Percentiles rank a stretch among this genome's conserved stretches.
Evolutionary conservation across 2,329 filamentous ascomycete species (phyloP).

Genomic region (Aspergillus felis): DNA sequence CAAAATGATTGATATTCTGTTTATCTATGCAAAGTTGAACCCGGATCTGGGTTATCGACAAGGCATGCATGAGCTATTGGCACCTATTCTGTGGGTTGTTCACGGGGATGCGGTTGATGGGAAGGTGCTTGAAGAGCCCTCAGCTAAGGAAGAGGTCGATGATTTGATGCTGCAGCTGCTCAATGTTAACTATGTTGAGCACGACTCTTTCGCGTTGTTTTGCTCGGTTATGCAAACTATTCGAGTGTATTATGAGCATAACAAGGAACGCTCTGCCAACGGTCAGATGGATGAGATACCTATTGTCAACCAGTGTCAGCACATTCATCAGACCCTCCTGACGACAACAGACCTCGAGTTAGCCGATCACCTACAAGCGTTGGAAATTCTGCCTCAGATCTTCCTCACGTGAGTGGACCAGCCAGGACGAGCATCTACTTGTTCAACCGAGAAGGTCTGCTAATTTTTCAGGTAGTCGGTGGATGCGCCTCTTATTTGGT

Average conservation of each 20-base stretch:
- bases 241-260: conserved; percentile 80
- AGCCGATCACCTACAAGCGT: conserved; percentile 70
- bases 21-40: conserved; percentile 91
- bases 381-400: conserved; percentile 93
- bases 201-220: conserved; percentile 86
- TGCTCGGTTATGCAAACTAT: conserved; percentile 82
- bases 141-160: conserved; percentile 39
- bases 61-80: conserved; percentile 95
- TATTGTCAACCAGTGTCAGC: conserved; percentile 80
- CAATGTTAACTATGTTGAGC: conserved; percentile 72
- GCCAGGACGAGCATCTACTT: too few species aligned
- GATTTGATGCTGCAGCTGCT: conserved; percentile 62
- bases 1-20: conserved; percentile 82
- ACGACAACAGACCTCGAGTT: conserved; percentile 78
- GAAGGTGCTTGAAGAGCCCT: conserved; percentile 29
- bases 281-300: conserved; percentile 53
- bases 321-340: conserved; percentile 80
- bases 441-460: not conserved
- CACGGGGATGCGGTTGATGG: conserved; percentile 72
- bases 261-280: conserved; percentile 42
- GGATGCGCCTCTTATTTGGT: conserved; percentile 89
- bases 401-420: conserved; percentile 71
- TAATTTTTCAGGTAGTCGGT: conserved; percentile 50
- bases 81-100: conserved; percentile 81
- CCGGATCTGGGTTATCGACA: conserved; percentile 88